Evolutionary conservation across 2,329 filamentous ascomycete genomes (phyloP).

Genomic region (Trichothecium roseum): DNA sequence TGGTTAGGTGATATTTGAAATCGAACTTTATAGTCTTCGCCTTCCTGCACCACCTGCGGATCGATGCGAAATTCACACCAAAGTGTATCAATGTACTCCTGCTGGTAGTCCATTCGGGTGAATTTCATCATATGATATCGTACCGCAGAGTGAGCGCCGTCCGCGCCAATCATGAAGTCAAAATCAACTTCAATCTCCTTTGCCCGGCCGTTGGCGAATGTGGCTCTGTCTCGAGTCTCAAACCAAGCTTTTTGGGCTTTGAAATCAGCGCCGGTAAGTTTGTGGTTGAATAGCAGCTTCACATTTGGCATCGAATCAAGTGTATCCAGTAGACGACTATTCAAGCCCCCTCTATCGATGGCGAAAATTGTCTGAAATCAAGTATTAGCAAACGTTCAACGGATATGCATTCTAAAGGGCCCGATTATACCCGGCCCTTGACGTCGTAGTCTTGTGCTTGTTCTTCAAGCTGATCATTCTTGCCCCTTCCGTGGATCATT

Average conservation of each 20-base stretch:
- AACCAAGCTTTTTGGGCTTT: constrained; percentile 75
- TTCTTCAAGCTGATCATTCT: constrained; percentile 59
- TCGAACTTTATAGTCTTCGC: constrained; percentile 22
- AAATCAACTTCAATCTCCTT: constrained; percentile 76
- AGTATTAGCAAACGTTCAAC: constrained; percentile 1
- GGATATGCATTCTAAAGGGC: constrained; percentile 6
- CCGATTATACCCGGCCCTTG: constrained; percentile 58
- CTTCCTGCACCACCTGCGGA: constrained; percentile 25
- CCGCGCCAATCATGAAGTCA: constrained; percentile 87
- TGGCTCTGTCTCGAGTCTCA: constrained; percentile 40
- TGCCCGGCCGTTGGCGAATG: constrained; percentile 30
- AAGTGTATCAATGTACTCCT: constrained; percentile 90
- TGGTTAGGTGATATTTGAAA: constrained; percentile 87
- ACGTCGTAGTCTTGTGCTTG: constrained; percentile 87
- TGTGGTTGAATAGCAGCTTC: constrained; percentile 85
- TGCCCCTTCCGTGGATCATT: constrained; percentile 77
- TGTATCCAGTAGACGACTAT: constrained; percentile 73
- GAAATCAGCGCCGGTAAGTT: constrained; percentile 85
- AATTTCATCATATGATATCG: constrained; percentile 96
- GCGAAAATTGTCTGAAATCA: constrained; percentile 65
- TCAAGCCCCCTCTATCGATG: constrained; percentile 74
- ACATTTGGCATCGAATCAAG: constrained; percentile 82
- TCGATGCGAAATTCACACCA: constrained; percentile 94
- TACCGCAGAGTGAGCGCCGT: constrained; percentile 87
- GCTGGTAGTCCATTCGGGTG: constrained; percentile 78